Percentiles rank a stretch among this genome's conserved stretches.
Conservation (phyloP, 2,329 filamentous ascomycete genomes). For the Colletotrichum karsti region DNA sequence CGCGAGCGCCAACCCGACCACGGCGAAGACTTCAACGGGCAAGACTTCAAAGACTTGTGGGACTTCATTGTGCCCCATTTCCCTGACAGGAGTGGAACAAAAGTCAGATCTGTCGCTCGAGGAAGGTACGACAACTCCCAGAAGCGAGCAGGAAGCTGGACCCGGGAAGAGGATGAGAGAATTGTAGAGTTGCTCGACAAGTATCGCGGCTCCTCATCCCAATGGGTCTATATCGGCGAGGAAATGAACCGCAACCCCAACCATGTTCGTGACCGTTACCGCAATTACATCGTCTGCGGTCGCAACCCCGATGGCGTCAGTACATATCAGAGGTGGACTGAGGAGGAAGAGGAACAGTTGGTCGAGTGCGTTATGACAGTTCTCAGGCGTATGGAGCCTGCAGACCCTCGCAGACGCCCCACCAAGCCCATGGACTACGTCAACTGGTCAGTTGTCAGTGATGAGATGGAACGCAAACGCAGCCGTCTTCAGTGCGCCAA, state of each 20-base stretch:
- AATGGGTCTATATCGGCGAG: constrained; percentile 69
- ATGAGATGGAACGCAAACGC: constrained; percentile 67
- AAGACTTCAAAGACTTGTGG: constrained; percentile 57
- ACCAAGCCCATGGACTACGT: constrained; percentile 47
- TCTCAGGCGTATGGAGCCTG: constrained; percentile 55
- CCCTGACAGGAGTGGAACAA: constrained; percentile 59
- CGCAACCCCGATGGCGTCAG: constrained; percentile 48
- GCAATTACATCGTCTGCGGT: constrained; percentile 71
- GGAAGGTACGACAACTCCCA: constrained; percentile 73
- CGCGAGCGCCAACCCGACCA: constrained; percentile 37
- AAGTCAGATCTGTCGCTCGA: constrained; percentile 64
- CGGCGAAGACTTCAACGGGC: constrained; percentile 40
- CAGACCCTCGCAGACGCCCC: background rate
- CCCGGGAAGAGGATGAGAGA: constrained; percentile 63
- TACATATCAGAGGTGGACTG: constrained; percentile 62
- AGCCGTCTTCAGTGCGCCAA: constrained; percentile 73
- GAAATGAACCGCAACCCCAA: constrained; percentile 70
- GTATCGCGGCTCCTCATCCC: constrained; percentile 52
- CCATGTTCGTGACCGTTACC: constrained; percentile 75
- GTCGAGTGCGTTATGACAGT: constrained; percentile 60
- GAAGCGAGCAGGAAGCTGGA: constrained; percentile 66
- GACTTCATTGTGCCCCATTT: constrained; percentile 53
- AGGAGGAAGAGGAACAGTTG: constrained; percentile 66
- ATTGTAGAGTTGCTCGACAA: constrained; percentile 55
- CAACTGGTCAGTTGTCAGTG: constrained; percentile 72